Percentiles rank a stretch among this genome's conserved stretches.
These are phyloP conservation scores for Ophidiomyces ophidiicola DNA, from an alignment of 2,329 filamentous ascomycete genomes.

Conservation along the genomic window DNA sequence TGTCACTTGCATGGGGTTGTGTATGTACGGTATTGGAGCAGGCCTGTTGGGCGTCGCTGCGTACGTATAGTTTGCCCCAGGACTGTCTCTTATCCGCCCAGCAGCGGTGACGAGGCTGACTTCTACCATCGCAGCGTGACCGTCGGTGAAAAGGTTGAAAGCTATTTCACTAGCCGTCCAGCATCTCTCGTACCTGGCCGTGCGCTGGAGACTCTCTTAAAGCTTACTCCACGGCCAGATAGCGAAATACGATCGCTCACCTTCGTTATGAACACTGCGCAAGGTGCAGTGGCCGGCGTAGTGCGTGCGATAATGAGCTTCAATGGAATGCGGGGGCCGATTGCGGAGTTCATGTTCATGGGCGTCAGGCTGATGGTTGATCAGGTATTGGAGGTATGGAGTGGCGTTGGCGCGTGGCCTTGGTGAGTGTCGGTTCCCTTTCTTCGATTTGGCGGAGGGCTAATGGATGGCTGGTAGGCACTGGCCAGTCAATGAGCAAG, in stretches of 20 bases:
- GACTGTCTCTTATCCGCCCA: too few relatives aligned
- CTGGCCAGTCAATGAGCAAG: constrained; percentile 26
- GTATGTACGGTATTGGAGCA: constrained; percentile 10
- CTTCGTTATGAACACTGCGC: constrained; percentile 21
- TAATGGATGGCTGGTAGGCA: constrained; percentile 12
- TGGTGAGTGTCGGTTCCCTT: constrained; percentile 17
- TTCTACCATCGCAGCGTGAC: constrained; percentile 20
- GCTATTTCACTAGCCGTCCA: constrained; percentile 21
- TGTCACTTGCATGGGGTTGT: constrained; percentile 9
- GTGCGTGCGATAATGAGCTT: constrained; percentile 22
- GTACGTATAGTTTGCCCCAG: too few relatives aligned
- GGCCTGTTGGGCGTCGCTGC: constrained; percentile 18
- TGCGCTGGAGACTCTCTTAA: constrained; percentile 19
- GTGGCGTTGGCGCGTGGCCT: constrained; percentile 21
- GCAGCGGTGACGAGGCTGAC: too few relatives aligned
- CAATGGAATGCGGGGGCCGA: constrained; percentile 24
- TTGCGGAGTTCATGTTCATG: constrained; percentile 22
- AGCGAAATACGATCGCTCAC: constrained; percentile 19
- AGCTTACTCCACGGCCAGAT: constrained; percentile 17
- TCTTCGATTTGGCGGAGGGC: background rate
- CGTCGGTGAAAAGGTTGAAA: constrained; percentile 21
- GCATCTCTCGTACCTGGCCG: constrained; percentile 24
- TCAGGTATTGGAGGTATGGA: constrained; percentile 23
- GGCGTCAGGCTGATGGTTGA: constrained; percentile 23
- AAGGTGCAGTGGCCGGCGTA: constrained; percentile 22